Evolutionary conservation across 176 grass and related monocot species (phyloP), one percentile per base, ranked within the genome.

Genomic region (Miscanthus lutarioriparius): DNA sequence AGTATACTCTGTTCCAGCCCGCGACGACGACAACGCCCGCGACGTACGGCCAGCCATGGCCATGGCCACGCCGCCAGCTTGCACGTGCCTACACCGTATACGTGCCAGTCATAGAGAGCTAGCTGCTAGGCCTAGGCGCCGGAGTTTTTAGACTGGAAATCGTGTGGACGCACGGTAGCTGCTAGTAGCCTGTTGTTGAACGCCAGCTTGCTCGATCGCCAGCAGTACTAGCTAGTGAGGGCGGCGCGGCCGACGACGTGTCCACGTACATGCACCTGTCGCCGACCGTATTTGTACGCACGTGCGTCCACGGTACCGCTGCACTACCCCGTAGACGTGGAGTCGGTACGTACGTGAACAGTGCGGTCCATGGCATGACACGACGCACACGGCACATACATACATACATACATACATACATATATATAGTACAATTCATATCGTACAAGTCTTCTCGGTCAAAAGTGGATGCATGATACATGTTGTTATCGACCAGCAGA

Each of bases 371-470:
- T 56, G 32, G 20, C 26, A 27, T 71, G 71, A 51, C 39, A 74
- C 35, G 70, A 48, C 28, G 35, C 51, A 80, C 20, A 30, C 37
- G 77, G 49, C 37, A 44, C 53, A 48, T n/a, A n/a, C n/a, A n/a
- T n/a, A n/a, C n/a, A n/a, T n/a, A n/a, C n/a, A n/a, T n/a, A n/a
- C n/a, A n/a, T n/a, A n/a, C n/a, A n/a, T n/a, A n/a, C n/a, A n/a
- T 1, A 48, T 3, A 45, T 2, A 44, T 44, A 41, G 10, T 12
- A 53, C 49, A 78, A 9, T 82, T 67, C 8, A n/a, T 45, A 48
- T 68, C 23, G 67, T 74, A 78, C 88, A 86, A 86, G 79, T 73
- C 56, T 64, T 22, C 17, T 63, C 33, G 33, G 3, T 35, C 66
- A 25, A 38, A 81, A 58, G 47, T 35, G 22, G 35, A 2, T 22